Evolutionary conservation across 2,329 filamentous ascomycete genomes (phyloP), one percentile per base, ranked within the genome.

Genomic region (Neonectria punicea): DNA sequence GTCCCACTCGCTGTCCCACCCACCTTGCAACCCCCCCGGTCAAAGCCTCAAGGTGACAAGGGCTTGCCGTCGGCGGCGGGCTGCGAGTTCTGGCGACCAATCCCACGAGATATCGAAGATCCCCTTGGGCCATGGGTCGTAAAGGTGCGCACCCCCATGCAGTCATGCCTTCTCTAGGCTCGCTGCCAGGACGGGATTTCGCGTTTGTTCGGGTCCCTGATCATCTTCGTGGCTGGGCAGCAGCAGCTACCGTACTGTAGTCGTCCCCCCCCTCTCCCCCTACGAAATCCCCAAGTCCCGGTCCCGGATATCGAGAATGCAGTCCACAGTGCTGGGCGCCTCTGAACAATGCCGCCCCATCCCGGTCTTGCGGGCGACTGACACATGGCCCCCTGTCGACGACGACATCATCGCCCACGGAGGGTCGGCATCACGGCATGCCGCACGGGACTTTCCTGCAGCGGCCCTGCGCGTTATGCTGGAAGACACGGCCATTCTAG

Each of bases 341-440:
- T 32, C 54, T 57, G 30, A 39, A 16, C 54, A 58, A 58, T 58
- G 56, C 56, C 56, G 56, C 47, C 46, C 22, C 47, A 44, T 58
- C 56, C 56, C 56, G 56, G 56, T 43, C 47, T 16, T 58, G 56
- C 56, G 46, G 53, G 25, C 53, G 41, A 46, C 41, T 30, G 28
- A 39, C 36, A 30, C 39, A 49, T 60, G 39, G 28, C 46, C 58
- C 39, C 39, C 51, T 43, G 54, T 41, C 43, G 39, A n/a, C 22
- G 16, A 25, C 60, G 36, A 44, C 46, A 53, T 57, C 60, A 39
- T 51, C 57, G 28, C 30, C 41, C 65, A 51, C 53, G 34, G 65
- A 67, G 62, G 22, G 67, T 67, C 65, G 67, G 67, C 49, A 51
- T 62, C 50, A 53, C 61, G 58, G 56, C 58, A 67, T 62, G 44